Evolutionary conservation across 331 rosid species (phyloP).

Genomic region (Quercus lobata): DNA sequence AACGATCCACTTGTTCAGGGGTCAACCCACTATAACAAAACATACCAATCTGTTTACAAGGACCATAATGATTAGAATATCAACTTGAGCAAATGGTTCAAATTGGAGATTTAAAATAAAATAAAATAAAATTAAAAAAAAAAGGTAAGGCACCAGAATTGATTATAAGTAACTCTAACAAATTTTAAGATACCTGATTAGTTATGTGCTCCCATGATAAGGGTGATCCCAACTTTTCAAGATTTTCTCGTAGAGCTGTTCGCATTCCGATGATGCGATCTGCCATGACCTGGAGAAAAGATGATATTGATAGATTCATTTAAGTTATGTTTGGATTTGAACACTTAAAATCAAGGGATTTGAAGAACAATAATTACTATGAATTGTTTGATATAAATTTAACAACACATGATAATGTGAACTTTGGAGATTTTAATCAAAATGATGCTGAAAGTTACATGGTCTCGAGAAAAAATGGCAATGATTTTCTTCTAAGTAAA

Average conservation of each 20-base stretch:
- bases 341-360: too few species aligned
- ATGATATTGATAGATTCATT: background rate
- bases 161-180: background rate
- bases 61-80: background rate
- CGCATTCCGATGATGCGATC: slow-evolving; percentile 94
- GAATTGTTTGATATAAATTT: too few species aligned
- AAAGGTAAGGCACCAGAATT: too few species aligned
- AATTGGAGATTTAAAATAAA: background rate
- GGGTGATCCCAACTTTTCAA: slow-evolving; percentile 72
- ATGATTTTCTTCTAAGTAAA: too few species aligned
- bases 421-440: too few species aligned
- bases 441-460: background rate
- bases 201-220: slow-evolving; percentile 89
- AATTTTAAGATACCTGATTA: slow-evolving; percentile 54
- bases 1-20: slow-evolving; percentile 88
- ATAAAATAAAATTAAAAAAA: too few species aligned
- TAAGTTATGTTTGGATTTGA: too few species aligned
- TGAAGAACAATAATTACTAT: too few species aligned
- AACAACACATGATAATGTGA: too few species aligned
- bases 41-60: slow-evolving; percentile 79
- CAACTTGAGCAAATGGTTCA: background rate
- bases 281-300: slow-evolving; percentile 68
- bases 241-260: slow-evolving; percentile 56
- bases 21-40: slow-evolving; percentile 91
- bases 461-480: too few species aligned